These are phyloP conservation scores for Dactylonectria estremocensis DNA, from an alignment of 2,329 filamentous ascomycete genomes.

Conservation along the genomic window DNA sequence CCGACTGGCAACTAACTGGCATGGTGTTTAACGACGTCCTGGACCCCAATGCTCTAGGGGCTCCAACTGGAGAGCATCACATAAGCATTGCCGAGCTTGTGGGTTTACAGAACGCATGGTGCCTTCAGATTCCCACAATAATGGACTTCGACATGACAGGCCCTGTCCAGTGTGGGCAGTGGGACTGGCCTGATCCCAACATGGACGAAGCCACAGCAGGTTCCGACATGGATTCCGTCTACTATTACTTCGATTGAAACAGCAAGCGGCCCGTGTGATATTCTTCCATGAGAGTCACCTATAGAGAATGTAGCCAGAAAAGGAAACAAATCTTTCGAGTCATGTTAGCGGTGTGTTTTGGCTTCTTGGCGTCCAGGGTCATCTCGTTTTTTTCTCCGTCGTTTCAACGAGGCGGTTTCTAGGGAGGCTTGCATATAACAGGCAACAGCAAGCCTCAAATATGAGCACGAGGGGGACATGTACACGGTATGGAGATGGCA, in stretches of 20 bases:
- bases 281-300: too few relatives aligned
- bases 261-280: slow-evolving; percentile 22
- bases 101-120: slow-evolving; percentile 48
- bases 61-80: slow-evolving; percentile 39
- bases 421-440: too few relatives aligned
- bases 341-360: too few relatives aligned
- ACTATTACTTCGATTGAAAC: slow-evolving; percentile 32
- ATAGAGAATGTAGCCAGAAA: too few relatives aligned
- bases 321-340: too few relatives aligned
- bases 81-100: slow-evolving; percentile 43
- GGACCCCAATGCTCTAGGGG: slow-evolving; percentile 37
- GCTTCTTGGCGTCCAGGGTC: too few relatives aligned
- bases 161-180: slow-evolving; percentile 43
- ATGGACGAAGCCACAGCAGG: slow-evolving; percentile 37
- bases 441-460: too few relatives aligned
- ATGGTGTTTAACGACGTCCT: slow-evolving; percentile 44
- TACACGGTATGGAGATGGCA: too few relatives aligned
- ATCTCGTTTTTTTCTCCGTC: too few relatives aligned
- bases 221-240: slow-evolving; percentile 40
- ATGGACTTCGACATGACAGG: slow-evolving; percentile 50
- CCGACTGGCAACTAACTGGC: slow-evolving; percentile 45
- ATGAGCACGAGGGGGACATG: too few relatives aligned
- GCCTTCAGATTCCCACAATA: slow-evolving; percentile 46
- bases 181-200: slow-evolving; percentile 50
- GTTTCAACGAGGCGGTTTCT: too few relatives aligned